Evolutionary conservation across 352 stramenopile species (phyloP).

Genomic region (Pythium oligandrum): DNA sequence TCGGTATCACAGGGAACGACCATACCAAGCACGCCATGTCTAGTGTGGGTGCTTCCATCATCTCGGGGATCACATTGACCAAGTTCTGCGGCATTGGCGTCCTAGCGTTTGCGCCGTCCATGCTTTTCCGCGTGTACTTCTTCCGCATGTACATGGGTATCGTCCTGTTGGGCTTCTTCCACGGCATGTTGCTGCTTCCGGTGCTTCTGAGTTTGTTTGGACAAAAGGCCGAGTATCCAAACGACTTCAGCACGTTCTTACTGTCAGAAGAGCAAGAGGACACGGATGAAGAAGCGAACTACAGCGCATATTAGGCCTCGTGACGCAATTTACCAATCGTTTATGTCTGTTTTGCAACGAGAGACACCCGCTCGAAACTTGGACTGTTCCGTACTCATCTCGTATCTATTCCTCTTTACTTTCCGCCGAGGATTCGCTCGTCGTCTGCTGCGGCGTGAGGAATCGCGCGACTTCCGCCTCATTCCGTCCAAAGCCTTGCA

Average conservation of each 20-base stretch:
- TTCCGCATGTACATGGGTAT: conserved; percentile 92
- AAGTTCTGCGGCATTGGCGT: conserved; percentile 90
- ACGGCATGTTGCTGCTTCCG: conserved; percentile 75
- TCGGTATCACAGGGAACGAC: conserved; percentile 48
- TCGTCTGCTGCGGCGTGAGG: neutral
- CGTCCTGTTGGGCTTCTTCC: conserved; percentile 82
- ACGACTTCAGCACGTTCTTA: conserved; percentile 67
- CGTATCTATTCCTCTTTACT: conserved; percentile 6
- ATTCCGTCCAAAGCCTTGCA: conserved; percentile 75
- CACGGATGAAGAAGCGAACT: conserved; percentile 31
- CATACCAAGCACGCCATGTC: conserved; percentile 71
- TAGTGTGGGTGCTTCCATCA: conserved; percentile 72
- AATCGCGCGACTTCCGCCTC: conserved; percentile 66
- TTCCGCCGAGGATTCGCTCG: neutral
- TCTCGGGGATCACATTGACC: conserved; percentile 91
- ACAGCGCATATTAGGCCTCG: conserved; percentile 15
- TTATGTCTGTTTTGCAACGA: neutral
- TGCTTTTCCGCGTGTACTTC: conserved; percentile 91
- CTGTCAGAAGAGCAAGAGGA: conserved; percentile 68
- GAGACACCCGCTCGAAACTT: neutral
- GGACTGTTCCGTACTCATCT: neutral
- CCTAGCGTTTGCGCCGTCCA: conserved; percentile 85
- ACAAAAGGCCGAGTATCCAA: conserved; percentile 36
- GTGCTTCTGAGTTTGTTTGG: conserved; percentile 77
- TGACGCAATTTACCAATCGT: neutral